Evolutionary conservation across 73 alveolate genomes (phyloP).

Genomic region (Paramecium pentaurelia): DNA sequence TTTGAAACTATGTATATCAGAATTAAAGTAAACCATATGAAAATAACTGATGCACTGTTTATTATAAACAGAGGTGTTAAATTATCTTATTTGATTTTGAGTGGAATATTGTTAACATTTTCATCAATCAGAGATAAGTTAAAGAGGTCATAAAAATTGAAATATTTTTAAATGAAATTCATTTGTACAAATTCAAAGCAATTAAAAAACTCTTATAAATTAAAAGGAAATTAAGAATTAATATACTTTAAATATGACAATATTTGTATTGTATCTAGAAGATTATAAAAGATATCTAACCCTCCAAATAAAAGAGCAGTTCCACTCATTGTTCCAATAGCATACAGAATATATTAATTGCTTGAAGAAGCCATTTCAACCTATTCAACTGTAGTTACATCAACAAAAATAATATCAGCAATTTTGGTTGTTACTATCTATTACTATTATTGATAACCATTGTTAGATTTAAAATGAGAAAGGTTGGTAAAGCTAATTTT

Average conservation of each 20-base stretch:
- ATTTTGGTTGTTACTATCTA: background rate
- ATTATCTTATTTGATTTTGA: background rate
- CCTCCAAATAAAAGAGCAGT: slow-evolving; percentile 1
- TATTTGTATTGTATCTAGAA: background rate
- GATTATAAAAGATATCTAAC: background rate
- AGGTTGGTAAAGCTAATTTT: background rate
- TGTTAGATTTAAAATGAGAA: background rate
- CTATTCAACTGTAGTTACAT: background rate
- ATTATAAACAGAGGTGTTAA: background rate
- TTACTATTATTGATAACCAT: background rate
- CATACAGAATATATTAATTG: background rate
- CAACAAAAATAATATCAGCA: background rate
- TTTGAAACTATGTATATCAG: background rate
- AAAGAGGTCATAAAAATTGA: background rate
- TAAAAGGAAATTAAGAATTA: background rate
- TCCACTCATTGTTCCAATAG: background rate
- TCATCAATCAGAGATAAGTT: background rate
- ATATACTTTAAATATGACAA: background rate
- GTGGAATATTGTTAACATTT: background rate
- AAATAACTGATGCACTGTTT: background rate
- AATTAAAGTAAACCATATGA: background rate
- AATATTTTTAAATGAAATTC: background rate
- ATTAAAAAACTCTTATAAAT: background rate
- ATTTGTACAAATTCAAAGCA: background rate
- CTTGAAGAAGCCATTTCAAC: background rate